phyloP scores from a whole-genome alignment of 345 rosid genomes.

The Ailanthus altissimus region DNA sequence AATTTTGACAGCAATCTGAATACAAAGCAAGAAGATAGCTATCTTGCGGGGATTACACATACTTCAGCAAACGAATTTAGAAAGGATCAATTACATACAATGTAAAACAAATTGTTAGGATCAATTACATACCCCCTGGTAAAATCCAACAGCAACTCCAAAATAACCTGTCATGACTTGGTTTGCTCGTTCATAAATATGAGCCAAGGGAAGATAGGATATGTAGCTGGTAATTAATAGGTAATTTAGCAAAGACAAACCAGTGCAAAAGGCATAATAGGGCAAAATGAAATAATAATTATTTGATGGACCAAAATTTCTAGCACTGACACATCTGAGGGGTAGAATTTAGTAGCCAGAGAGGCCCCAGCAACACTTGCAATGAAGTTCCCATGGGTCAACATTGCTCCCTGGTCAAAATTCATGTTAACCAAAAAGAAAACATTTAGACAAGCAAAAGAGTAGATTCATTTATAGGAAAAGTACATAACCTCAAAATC shows the following conservation, averaged over 20 bases:
- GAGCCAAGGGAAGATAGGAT: constrained; percentile 96
- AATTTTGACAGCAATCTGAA: background rate
- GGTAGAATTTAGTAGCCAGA: constrained; percentile 45
- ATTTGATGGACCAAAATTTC: constrained; percentile 11
- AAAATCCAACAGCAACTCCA: constrained; percentile 94
- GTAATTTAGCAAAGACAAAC: constrained; percentile 24
- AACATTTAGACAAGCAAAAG: constrained; percentile 27
- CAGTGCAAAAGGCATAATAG: constrained; percentile 16
- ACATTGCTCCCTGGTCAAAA: constrained; percentile 69
- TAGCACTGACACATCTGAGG: constrained; percentile 84
- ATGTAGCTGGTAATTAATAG: constrained; percentile 59
- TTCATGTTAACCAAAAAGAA: constrained; percentile 23
- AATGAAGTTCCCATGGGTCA: constrained; percentile 84
- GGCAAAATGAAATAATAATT: background rate
- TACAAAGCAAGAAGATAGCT: background rate
- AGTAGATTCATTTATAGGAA: constrained; percentile 9
- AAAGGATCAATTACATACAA: no score
- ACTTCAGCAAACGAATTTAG: background rate
- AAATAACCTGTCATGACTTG: constrained; percentile 58
- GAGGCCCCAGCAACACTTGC: constrained; percentile 82
- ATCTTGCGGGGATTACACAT: background rate
- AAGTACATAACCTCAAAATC: constrained; percentile 7
- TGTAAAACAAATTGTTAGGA: background rate
- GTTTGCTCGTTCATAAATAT: constrained; percentile 86
- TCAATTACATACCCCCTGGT: constrained; percentile 82